Base-by-base conservation (phyloP, 2,329 filamentous ascomycete genomes). In the Pleoardoris graminearum region DNA sequence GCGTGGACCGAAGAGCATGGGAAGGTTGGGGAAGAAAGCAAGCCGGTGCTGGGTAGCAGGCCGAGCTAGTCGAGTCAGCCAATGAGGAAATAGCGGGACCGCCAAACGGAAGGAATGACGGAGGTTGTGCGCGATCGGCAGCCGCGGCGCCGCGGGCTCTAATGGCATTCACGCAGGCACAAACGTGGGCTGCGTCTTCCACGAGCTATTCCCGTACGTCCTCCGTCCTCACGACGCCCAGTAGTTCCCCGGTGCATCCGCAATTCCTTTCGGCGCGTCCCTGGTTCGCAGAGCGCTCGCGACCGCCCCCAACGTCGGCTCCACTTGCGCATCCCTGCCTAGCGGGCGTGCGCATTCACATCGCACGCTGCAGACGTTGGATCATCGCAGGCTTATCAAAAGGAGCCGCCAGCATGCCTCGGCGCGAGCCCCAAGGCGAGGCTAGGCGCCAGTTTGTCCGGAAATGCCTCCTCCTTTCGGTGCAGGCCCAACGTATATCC, bases 101-200 rank as follows among this genome's bases (percentile, higher is more conserved):
- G 44, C 21, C 19, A 47, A 25, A 42, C 29, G 33, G 33, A 36
- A 47, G 32, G 44, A 47, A 37, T 46, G 30, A 46, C 27, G 43
- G 43, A 35, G 42, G 42, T n/a, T 35, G 42, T 36, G 43, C 30
- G 43, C 43, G 43, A 46, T 46, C 43, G 43, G 43, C 43, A 46
- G 27, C 30, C 7, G 38, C 30, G 42, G 42, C 27, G 21, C 4
- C n/a, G 4, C 39, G 19, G 17, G 7, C 39, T n/a, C 25, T 27
- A 4, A 2, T 11, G 21, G 19, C 21, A 39, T 21, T 2, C 19
- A 25, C 19, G 10, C 22, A 23, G 38, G 25, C 25, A n/a, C n/a
- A 27, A 27, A 27, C 36, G 36, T 6, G 35, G 4, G 21, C 21
- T 2, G 19, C 36, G 14, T 25, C 22, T 17, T 17, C 35, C 5